phyloP scores from a whole-genome alignment of 768 basidiomycete species.

The Collybia sordida region DNA sequence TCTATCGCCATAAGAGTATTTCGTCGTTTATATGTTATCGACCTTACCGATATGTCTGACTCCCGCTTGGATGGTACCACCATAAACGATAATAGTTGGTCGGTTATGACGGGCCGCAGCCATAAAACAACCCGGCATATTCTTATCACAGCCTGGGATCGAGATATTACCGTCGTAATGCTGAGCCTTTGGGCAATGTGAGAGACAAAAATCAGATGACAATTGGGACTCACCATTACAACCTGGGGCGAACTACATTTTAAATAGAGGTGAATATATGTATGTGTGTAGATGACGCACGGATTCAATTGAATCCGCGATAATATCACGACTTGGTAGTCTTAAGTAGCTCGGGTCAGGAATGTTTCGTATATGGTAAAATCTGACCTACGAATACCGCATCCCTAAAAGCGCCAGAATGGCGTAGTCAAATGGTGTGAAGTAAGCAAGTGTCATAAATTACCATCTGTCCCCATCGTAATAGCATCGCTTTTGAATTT shows the following conservation, averaged over 20 bases:
- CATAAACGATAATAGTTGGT: conserved; percentile 85
- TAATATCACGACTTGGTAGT: conserved; percentile 83
- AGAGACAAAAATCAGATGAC: background rate
- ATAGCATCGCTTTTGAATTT: conserved; percentile 65
- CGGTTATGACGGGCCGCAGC: conserved; percentile 86
- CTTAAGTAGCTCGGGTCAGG: conserved; percentile 32
- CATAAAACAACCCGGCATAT: conserved; percentile 89
- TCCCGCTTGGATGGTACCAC: conserved; percentile 82
- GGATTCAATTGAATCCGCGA: conserved; percentile 88
- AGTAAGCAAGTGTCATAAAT: conserved; percentile 10
- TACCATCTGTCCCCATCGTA: conserved; percentile 87
- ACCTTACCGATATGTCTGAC: conserved; percentile 59
- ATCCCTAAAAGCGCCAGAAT: conserved; percentile 54
- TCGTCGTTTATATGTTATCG: conserved; percentile 23
- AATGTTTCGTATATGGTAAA: background rate
- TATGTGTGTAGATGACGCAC: conserved; percentile 31
- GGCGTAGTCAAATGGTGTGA: background rate
- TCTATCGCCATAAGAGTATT: conserved; percentile 39
- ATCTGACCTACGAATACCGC: conserved; percentile 75
- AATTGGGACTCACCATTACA: conserved; percentile 42
- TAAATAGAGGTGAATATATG: background rate
- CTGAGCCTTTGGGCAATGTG: conserved; percentile 55
- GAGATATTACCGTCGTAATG: conserved; percentile 88
- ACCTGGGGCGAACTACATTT: conserved; percentile 34
- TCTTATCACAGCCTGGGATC: conserved; percentile 89